Evolutionary conservation across 208 protist species (phyloP).

Genomic region (Trypanosoma avium): DNA sequence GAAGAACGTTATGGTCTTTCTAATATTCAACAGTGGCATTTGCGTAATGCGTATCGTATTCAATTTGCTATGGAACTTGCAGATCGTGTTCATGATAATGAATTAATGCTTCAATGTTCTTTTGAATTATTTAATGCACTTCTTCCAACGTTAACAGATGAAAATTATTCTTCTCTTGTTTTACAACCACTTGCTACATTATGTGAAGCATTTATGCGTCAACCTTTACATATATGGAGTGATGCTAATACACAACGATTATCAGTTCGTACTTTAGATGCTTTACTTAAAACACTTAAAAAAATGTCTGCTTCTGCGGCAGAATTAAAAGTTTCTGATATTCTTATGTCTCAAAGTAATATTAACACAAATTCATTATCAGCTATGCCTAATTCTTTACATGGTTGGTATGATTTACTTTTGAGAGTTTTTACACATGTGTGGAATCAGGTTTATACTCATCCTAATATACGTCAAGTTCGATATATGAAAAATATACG

Average conservation of each 20-base stretch:
- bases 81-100: slow-evolving; percentile 9
- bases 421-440: slow-evolving; percentile 49
- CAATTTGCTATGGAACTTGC: slow-evolving; percentile 33
- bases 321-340: not conserved
- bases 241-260: slow-evolving; percentile 69
- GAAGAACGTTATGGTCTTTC: slow-evolving; percentile 19
- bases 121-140: slow-evolving; percentile 51
- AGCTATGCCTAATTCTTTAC: slow-evolving; percentile 12
- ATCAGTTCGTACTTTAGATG: slow-evolving; percentile 46
- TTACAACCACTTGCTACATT: slow-evolving; percentile 64
- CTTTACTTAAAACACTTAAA: slow-evolving; percentile 37
- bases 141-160: slow-evolving; percentile 36
- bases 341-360: not conserved
- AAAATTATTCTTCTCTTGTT: slow-evolving; percentile 39
- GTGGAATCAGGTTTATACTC: slow-evolving; percentile 54
- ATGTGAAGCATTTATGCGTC: slow-evolving; percentile 38
- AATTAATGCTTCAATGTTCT: slow-evolving; percentile 39
- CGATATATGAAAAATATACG: slow-evolving; percentile 32
- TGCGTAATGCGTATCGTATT: slow-evolving; percentile 26
- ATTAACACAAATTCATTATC: not conserved
- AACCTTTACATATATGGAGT: slow-evolving; percentile 34
- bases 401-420: slow-evolving; percentile 48
- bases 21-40: slow-evolving; percentile 20
- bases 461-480: slow-evolving; percentile 55
- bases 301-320: slow-evolving; percentile 17